These are phyloP conservation scores for Truncatella angustata DNA, from an alignment of 2,329 filamentous ascomycete species.

Conservation along the genomic window DNA sequence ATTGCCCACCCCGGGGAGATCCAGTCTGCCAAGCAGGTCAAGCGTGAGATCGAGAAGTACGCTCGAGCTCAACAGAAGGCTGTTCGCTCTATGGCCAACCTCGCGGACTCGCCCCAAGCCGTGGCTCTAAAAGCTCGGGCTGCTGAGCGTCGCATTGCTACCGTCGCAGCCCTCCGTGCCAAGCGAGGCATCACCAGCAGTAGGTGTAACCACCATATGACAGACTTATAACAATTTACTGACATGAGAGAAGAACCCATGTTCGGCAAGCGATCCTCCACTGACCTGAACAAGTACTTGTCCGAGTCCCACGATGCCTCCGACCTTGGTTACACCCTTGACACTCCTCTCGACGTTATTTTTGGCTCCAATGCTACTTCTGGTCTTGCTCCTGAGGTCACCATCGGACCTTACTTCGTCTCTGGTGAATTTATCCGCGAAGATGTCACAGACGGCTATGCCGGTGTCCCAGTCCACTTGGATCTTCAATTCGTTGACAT, in stretches of 20 bases:
- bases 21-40: conserved; percentile 20
- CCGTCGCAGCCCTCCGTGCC: conserved; percentile 34
- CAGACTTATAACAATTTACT: conserved; percentile 1
- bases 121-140: conserved; percentile 36
- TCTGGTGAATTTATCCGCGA: conserved; percentile 33
- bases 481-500: conserved; percentile 38
- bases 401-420: conserved; percentile 31
- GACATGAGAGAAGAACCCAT: conserved; percentile 18
- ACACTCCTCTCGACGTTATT: conserved; percentile 33
- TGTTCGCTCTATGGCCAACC: conserved; percentile 35
- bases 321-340: conserved; percentile 30
- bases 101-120: conserved; percentile 31
- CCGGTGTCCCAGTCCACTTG: conserved; percentile 35
- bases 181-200: conserved; percentile 29
- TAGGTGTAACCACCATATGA: conserved; percentile 3
- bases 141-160: conserved; percentile 33
- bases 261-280: conserved; percentile 23
- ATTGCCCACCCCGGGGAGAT: conserved; percentile 38
- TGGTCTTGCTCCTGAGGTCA: conserved; percentile 26
- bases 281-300: conserved; percentile 23
- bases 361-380: conserved; percentile 26
- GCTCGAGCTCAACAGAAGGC: conserved; percentile 30
- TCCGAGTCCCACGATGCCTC: conserved; percentile 21
- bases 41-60: conserved; percentile 31
- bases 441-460: conserved; percentile 35